Base-by-base conservation (phyloP, 768 basidiomycete genomes). In the Termitomyces bulborhizus region DNA sequence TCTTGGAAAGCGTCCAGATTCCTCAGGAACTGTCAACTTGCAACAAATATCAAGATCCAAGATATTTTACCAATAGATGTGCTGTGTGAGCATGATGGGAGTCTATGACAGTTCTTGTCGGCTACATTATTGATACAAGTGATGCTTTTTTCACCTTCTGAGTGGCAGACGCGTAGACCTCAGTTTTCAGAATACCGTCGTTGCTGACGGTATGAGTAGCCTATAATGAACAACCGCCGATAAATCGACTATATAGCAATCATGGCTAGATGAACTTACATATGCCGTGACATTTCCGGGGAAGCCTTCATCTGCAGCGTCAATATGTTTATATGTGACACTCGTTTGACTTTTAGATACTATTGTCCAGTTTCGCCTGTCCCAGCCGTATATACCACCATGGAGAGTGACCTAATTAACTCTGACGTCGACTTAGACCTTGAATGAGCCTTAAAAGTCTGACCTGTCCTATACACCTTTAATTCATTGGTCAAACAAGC, bases 311-410 rank as follows among this genome's bases (percentile, higher is more conserved):
- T 77, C 74, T 6, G 74, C 81, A 7, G 69, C 58, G 62, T 84
- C 83, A 27, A 80, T 29, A 55, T 80, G 79, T 54, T 71, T 72
- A 64, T 76, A 84, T 0, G 78, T 81, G 2, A 84, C 79, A 48
- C 78, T 78, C 1, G 72, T 76, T 16, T 68, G 58, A 5, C 72
- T 70, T 57, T 68, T 71, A 12, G 69, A 65, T 0, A 75, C 73
- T 6, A 82, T 56, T 2, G 75, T 80, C 82, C 82, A 84, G 65
- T 77, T 78, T 6, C 77, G 75, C 15, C 76, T 72, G 60, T 84
- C 84, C 75, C 77, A 85, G 18, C 83, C 82, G 50, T 71, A 67
- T 16, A 74, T 73, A 1, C 83, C 81, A 0, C 82, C 82, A 62
- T 84, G 83, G 1, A 84, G 68, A 1, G 80, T 81, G 34, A 79